phyloP scores from a whole-genome alignment of 495 filamentous ascomycete genomes.

The Podospora didyma region DNA sequence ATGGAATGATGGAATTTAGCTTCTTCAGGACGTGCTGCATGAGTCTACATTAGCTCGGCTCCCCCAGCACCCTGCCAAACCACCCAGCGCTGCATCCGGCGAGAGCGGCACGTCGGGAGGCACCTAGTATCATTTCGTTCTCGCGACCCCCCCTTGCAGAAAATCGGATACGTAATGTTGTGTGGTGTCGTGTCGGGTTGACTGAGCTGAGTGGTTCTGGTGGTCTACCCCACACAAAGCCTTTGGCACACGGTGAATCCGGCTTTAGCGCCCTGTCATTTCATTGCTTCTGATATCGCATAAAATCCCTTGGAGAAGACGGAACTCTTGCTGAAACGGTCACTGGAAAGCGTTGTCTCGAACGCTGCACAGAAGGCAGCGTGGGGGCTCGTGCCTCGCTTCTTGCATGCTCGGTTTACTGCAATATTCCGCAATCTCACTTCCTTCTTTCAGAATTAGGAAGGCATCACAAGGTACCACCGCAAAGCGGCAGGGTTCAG shows the following conservation, averaged over 20 bases:
- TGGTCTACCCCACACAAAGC: neutral
- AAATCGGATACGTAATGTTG: constrained; percentile 23
- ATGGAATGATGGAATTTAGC: neutral
- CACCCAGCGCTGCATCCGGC: neutral
- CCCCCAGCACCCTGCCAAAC: neutral
- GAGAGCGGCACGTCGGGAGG: neutral
- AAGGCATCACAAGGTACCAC: neutral
- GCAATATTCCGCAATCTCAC: neutral
- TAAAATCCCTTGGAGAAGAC: neutral
- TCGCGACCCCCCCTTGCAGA: neutral
- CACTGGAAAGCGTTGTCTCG: neutral
- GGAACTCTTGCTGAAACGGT: neutral
- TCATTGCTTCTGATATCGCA: neutral
- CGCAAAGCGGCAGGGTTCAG: neutral
- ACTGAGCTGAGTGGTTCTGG: constrained; percentile 14
- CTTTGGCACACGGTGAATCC: neutral
- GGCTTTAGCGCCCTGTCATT: neutral
- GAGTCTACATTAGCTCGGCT: neutral
- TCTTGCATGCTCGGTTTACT: neutral
- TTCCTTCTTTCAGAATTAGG: too few species aligned
- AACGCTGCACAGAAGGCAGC: neutral
- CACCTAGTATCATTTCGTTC: neutral
- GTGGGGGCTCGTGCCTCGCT: neutral
- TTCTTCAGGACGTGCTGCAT: neutral
- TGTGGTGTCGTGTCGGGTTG: constrained; percentile 11